These are phyloP conservation scores for Mycena epipterygia DNA, from an alignment of 768 basidiomycete genomes.

Conservation along the genomic window DNA sequence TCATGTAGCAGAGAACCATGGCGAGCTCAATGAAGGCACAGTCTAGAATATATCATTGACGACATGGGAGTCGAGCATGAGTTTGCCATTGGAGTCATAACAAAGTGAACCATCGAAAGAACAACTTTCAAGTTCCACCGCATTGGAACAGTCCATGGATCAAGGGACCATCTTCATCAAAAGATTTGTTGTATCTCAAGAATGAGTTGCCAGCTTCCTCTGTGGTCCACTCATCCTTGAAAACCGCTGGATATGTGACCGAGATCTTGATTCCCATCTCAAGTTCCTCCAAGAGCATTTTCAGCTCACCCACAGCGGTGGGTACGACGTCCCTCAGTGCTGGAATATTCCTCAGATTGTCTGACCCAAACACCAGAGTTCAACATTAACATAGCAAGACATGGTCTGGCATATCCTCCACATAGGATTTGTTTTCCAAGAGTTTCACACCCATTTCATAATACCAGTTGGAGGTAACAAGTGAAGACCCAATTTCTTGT, in stretches of 20 bases:
- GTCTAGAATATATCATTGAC: slow-evolving; percentile 1
- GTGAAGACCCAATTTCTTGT: no score
- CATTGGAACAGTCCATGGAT: slow-evolving; percentile 3
- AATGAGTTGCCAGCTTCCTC: slow-evolving; percentile 5
- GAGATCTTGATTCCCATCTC: no score
- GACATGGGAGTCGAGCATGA: slow-evolving; percentile 5
- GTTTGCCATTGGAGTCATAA: not conserved
- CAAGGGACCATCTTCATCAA: slow-evolving; percentile 6
- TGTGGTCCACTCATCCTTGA: slow-evolving; percentile 8
- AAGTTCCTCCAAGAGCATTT: no score
- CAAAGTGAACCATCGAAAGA: slow-evolving; percentile 1
- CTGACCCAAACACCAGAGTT: no score
- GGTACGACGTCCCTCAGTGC: no score
- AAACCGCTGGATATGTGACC: slow-evolving; percentile 6
- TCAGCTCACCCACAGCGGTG: no score
- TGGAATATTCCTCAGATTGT: no score
- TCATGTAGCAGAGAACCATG: slow-evolving; percentile 3
- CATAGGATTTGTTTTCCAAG: no score
- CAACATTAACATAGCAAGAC: no score
- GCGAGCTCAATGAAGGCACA: not conserved
- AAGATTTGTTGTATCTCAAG: slow-evolving; percentile 3
- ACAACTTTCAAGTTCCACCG: slow-evolving; percentile 3
- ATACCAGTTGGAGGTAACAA: no score
- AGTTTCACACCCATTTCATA: no score
- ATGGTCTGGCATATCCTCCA: no score